Evolutionary conservation across 495 filamentous ascomycete species (phyloP).

Genomic region (Penicillium soppii): DNA sequence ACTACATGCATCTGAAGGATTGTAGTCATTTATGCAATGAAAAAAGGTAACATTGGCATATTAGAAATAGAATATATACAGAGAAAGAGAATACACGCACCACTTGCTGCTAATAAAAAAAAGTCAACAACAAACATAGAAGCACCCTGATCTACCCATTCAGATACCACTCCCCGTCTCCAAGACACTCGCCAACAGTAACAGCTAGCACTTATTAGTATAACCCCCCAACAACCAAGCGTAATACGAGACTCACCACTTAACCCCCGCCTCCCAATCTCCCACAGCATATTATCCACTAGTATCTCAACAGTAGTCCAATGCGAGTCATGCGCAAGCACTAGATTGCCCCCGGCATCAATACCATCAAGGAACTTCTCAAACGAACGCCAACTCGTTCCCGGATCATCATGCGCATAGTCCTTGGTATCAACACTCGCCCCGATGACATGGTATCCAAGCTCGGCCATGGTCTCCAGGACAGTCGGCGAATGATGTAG

Average conservation of each 20-base stretch:
- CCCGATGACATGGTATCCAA: conserved; percentile 44
- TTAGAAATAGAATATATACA: no score
- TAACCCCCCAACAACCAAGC: not conserved
- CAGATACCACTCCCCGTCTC: conserved; percentile 70
- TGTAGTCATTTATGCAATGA: not conserved
- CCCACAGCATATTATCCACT: conserved; percentile 36
- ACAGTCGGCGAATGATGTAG: conserved; percentile 30
- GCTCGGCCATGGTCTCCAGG: conserved; percentile 26
- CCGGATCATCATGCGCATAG: conserved; percentile 35
- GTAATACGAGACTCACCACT: conserved; percentile 18
- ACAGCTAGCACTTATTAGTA: conserved; percentile 42
- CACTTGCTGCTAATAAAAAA: not conserved
- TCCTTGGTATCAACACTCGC: conserved; percentile 48
- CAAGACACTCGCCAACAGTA: conserved; percentile 73
- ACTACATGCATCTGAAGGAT: not conserved
- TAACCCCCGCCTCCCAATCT: conserved; percentile 31
- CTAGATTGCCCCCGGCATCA: conserved; percentile 34
- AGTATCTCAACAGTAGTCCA: conserved; percentile 37
- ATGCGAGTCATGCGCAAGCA: conserved; percentile 48
- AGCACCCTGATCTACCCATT: not conserved
- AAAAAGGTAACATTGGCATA: no score
- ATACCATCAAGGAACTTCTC: conserved; percentile 28
- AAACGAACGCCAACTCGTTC: conserved; percentile 25
- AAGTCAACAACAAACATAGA: not conserved
- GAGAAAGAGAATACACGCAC: no score